These are phyloP conservation scores for Warburgia ugandensis DNA, from an alignment of 164 flowering plant species.

Conservation along the genomic window DNA sequence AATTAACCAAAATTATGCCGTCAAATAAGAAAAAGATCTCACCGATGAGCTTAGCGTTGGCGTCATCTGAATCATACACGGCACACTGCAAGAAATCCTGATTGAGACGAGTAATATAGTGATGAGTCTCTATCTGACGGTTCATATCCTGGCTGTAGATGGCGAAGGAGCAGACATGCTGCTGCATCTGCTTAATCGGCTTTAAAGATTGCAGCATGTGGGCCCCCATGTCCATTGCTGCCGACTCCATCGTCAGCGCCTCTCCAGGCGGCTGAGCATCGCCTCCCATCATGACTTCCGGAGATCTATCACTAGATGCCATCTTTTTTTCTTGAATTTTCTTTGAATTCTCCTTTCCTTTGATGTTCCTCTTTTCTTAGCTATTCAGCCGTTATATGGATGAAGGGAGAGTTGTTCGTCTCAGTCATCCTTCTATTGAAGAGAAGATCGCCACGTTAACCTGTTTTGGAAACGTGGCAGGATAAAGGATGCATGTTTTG, in stretches of 20 bases:
- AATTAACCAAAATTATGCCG: too few relatives aligned
- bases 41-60: constrained; percentile 69
- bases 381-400: too few relatives aligned
- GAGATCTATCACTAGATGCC: constrained; percentile 49
- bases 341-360: too few relatives aligned
- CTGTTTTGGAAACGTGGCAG: too few relatives aligned
- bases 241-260: constrained; percentile 35
- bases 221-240: constrained; percentile 58
- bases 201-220: constrained; percentile 66
- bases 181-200: constrained; percentile 60
- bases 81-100: constrained; percentile 92
- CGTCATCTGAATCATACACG: constrained; percentile 66
- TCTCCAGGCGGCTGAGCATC: too few relatives aligned
- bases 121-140: constrained; percentile 91
- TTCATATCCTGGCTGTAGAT: constrained; percentile 68
- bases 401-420: too few relatives aligned
- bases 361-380: background rate
- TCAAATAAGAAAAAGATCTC: too few relatives aligned
- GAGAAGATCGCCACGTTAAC: too few relatives aligned
- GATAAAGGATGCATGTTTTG: too few relatives aligned
- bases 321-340: too few relatives aligned
- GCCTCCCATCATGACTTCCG: constrained; percentile 16
- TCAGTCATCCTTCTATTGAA: too few relatives aligned
- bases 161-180: constrained; percentile 76
- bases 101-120: constrained; percentile 49